These are phyloP conservation scores for Fusarium sacchari DNA, from an alignment of 2,329 filamentous ascomycete species.

Conservation along the genomic window DNA sequence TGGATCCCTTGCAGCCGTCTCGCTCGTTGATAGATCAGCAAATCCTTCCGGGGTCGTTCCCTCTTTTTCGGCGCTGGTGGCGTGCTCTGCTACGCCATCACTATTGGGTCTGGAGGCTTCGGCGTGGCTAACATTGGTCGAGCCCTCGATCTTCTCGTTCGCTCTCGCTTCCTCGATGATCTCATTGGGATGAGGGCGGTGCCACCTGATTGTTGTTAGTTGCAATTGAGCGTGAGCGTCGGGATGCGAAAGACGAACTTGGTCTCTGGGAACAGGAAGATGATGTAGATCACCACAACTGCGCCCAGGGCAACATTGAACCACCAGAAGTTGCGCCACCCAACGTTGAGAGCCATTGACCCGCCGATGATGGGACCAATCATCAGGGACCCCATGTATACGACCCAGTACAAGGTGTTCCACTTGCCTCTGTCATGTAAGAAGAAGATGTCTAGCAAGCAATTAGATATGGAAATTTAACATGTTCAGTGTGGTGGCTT, in stretches of 20 bases:
- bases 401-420: background rate
- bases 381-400: background rate
- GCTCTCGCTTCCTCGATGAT: background rate
- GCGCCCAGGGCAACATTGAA: background rate
- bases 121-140: background rate
- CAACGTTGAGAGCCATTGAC: background rate
- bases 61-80: background rate
- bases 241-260: background rate
- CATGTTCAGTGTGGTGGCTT: background rate
- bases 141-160: background rate
- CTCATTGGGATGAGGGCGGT: background rate
- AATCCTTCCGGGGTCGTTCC: background rate
- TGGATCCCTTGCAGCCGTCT: background rate
- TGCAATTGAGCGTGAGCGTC: accelerated
- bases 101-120: background rate
- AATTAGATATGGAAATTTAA: background rate
- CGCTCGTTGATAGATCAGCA: background rate
- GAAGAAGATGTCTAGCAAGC: background rate
- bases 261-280: background rate
- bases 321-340: slow-evolving; percentile 1
- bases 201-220: background rate
- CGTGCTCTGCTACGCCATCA: background rate
- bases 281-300: background rate
- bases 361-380: background rate
- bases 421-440: background rate